A percentile compares a stretch with the other conserved stretches of the same genome.
These are phyloP conservation scores for Cladorrhinum samala DNA, from an alignment of 495 filamentous ascomycete genomes.

Conservation along the genomic window DNA sequence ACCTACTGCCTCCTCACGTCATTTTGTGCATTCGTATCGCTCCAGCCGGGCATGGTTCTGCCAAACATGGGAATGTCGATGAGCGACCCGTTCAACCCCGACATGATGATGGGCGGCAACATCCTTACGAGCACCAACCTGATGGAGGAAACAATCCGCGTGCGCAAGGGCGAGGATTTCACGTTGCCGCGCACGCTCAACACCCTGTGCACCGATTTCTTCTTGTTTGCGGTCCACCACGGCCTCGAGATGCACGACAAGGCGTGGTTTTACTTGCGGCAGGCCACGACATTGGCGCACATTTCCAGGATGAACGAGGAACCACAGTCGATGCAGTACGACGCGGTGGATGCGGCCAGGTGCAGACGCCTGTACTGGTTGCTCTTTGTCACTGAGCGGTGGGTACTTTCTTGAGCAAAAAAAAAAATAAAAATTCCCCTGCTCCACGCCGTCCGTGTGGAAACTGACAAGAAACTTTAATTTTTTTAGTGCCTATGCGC, in stretches of 20 bases:
- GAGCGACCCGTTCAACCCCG: slow-evolving; percentile 47
- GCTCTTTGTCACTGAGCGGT: slow-evolving; percentile 67
- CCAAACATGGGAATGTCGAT: slow-evolving; percentile 27
- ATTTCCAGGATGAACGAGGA: slow-evolving; percentile 59
- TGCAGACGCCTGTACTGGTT: slow-evolving; percentile 64
- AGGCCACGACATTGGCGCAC: slow-evolving; percentile 59
- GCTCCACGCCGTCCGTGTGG: neutral
- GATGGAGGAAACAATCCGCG: slow-evolving; percentile 67
- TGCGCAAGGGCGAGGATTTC: slow-evolving; percentile 68
- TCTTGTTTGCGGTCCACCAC: slow-evolving; percentile 70
- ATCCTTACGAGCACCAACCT: slow-evolving; percentile 55
- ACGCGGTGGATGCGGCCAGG: slow-evolving; percentile 47
- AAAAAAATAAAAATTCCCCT: too few species aligned
- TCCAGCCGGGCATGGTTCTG: slow-evolving; percentile 69
- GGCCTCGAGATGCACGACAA: slow-evolving; percentile 65
- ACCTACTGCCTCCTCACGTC: slow-evolving; percentile 75
- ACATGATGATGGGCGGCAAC: slow-evolving; percentile 47
- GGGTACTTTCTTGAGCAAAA: too few species aligned
- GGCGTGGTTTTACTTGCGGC: slow-evolving; percentile 67
- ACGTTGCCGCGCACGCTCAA: slow-evolving; percentile 63
- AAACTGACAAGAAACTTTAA: slow-evolving; percentile 15
- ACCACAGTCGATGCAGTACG: slow-evolving; percentile 49
- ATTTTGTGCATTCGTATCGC: slow-evolving; percentile 77
- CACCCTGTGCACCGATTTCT: slow-evolving; percentile 70
- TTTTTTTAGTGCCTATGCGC: slow-evolving; percentile 55